Conservation (phyloP, 257 asterid species). For the Thymus quinquecostatus region DNA sequence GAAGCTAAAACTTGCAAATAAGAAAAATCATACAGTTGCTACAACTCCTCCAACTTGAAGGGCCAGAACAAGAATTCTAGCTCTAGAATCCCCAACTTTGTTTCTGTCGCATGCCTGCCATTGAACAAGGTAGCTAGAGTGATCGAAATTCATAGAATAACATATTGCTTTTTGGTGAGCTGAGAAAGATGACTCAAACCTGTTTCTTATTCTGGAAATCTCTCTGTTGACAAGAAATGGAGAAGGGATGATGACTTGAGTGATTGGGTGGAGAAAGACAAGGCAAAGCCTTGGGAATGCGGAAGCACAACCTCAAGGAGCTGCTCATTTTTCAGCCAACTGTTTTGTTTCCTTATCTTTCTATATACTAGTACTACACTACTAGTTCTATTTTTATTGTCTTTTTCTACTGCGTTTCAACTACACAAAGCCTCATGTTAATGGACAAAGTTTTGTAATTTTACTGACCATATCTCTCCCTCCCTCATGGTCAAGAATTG, state of each 20-base stretch:
- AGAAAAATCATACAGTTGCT: constrained; percentile 49
- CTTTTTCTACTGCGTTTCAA: background rate
- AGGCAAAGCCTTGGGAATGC: constrained; percentile 59
- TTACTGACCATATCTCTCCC: too few species aligned
- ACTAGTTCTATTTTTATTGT: background rate
- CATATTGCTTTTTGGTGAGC: background rate
- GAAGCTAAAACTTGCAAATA: background rate
- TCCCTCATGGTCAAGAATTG: too few species aligned
- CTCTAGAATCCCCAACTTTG: constrained; percentile 28
- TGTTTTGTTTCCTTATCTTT: constrained; percentile 41
- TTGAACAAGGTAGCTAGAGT: background rate
- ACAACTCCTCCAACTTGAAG: constrained; percentile 63
- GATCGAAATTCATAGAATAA: background rate
- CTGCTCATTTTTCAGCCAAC: constrained; percentile 61
- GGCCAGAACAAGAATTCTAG: constrained; percentile 49
- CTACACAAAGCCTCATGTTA: too few species aligned
- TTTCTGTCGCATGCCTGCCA: constrained; percentile 38
- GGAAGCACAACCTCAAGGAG: constrained; percentile 57
- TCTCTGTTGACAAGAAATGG: constrained; percentile 38
- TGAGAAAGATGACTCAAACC: constrained; percentile 16
- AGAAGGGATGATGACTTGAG: constrained; percentile 20
- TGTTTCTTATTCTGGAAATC: constrained; percentile 31
- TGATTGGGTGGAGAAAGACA: constrained; percentile 38
- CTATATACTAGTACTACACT: too few species aligned
- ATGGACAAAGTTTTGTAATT: too few species aligned